Evolutionary conservation across 345 rosid genomes (phyloP).

Genomic region (Melastoma malabathricum): DNA sequence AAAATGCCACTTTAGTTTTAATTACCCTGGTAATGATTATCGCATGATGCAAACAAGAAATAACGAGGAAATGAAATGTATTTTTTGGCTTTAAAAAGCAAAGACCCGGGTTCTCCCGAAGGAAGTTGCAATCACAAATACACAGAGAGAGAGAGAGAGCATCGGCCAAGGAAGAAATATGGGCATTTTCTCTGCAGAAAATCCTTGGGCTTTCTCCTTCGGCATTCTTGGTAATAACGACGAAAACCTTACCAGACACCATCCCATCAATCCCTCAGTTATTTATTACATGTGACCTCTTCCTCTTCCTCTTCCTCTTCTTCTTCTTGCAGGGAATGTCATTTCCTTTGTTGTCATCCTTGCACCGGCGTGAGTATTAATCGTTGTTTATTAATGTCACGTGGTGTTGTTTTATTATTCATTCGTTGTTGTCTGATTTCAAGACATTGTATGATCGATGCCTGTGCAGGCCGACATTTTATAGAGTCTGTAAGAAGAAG

Average conservation of each 20-base stretch:
- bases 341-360: conserved; percentile 45
- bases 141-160: too few species aligned
- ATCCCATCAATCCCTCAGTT: neutral
- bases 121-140: too few species aligned
- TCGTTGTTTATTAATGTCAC: neutral
- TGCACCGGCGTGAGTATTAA: conserved; percentile 50
- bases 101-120: too few species aligned
- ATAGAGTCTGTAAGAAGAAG: conserved; percentile 39
- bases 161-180: neutral
- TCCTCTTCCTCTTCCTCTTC: neutral
- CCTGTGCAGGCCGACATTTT: conserved; percentile 40
- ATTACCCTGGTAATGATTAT: too few species aligned
- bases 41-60: too few species aligned
- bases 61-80: too few species aligned
- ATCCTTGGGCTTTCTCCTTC: conserved; percentile 15
- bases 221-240: conserved; percentile 21
- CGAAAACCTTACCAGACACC: neutral
- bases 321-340: conserved; percentile 36
- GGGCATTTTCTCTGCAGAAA: conserved; percentile 7
- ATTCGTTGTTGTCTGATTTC: neutral
- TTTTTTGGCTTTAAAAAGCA: too few species aligned
- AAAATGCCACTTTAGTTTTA: too few species aligned
- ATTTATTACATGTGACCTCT: neutral
- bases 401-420: neutral
- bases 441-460: too few species aligned